Percentiles rank a stretch among this genome's conserved stretches.
Evolutionary conservation across 495 filamentous ascomycete species (phyloP).

Genomic region (Massariosphaeria phaeospora): DNA sequence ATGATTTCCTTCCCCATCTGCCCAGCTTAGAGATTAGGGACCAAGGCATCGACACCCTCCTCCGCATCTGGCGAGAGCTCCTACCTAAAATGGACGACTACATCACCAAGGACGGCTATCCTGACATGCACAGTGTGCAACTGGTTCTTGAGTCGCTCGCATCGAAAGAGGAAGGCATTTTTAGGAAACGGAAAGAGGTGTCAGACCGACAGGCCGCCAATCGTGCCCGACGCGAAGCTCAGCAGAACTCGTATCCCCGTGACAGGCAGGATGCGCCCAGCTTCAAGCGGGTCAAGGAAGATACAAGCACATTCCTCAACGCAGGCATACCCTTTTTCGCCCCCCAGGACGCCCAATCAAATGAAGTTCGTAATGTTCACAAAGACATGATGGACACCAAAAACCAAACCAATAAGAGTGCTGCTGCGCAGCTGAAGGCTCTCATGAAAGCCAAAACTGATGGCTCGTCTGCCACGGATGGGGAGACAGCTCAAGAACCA

Average conservation of each 20-base stretch:
- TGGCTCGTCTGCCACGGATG: neutral
- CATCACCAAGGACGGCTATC: constrained; percentile 87
- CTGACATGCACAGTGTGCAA: constrained; percentile 81
- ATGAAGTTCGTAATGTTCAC: constrained; percentile 61
- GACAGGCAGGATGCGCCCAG: constrained; percentile 1
- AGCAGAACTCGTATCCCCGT: constrained; percentile 48
- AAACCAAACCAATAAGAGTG: constrained; percentile 89
- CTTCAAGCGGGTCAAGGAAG: constrained; percentile 26
- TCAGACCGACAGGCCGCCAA: constrained; percentile 77
- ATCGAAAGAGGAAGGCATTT: constrained; percentile 94
- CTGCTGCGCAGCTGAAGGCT: constrained; percentile 81
- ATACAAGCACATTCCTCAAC: constrained; percentile 25
- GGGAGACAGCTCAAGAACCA: constrained; percentile 14
- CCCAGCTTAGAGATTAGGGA: constrained; percentile 96
- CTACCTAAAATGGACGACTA: constrained; percentile 89
- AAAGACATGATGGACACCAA: constrained; percentile 86
- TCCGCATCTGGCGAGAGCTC: constrained; percentile 92
- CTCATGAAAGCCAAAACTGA: constrained; percentile 55
- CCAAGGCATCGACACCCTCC: constrained; percentile 92
- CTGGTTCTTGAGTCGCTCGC: constrained; percentile 82
- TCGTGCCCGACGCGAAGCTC: constrained; percentile 69
- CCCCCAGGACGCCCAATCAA: constrained; percentile 55
- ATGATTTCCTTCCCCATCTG: constrained; percentile 96
- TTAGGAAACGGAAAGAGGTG: constrained; percentile 70
- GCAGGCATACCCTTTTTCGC: constrained; percentile 52